Base-by-base conservation (phyloP, 2,329 filamentous ascomycete genomes). In the Aspergillus pseudonomiae region DNA sequence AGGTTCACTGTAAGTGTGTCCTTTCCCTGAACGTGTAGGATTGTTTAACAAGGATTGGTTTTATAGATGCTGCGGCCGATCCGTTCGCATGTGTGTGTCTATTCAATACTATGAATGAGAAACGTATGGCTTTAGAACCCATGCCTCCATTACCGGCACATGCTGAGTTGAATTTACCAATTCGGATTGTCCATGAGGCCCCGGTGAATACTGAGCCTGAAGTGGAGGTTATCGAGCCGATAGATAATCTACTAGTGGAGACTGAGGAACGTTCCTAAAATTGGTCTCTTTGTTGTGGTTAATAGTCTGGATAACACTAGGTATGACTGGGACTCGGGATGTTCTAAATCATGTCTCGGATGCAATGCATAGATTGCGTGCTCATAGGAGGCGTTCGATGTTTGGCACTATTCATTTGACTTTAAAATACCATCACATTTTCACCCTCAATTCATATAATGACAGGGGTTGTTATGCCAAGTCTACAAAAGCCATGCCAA, bases 61-160 rank as follows among this genome's bases (percentile, higher is more conserved):
- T 21, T 45, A 28, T 69, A 91, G 89, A 94, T 76, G 88, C 92
- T 11, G 93, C 92, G 14, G 89, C 91, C 0, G 93, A 96, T 75
- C 90, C 92, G 0, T 97, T 97, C 74, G 93, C 91, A 63, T 87
- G 89, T 50, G 78, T 91, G 12, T 89, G 92, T 61, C 80, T 97
- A 1, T 96, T 88, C 71, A 82, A 92, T 64, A 83, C 85, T 1
- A 80, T 97, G 52, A 89, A 97, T 62, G 79, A 85, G 57, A 86
- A 90, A 70, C 84, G 94, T 19, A 82, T 86, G 68, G 80, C 81
- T 7, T 81, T 97, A 65, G 78, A 86, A 14, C 93, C 93, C 1
- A 84, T 80, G 2, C 94, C 94, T 6, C 90, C 91, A 4, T 82
- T 86, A 7, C 93, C 93, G 0, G 83, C 85, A 19, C 84, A 88